These are phyloP conservation scores for Tuber borchii DNA, from an alignment of 495 filamentous ascomycete species.

Conservation along the genomic window DNA sequence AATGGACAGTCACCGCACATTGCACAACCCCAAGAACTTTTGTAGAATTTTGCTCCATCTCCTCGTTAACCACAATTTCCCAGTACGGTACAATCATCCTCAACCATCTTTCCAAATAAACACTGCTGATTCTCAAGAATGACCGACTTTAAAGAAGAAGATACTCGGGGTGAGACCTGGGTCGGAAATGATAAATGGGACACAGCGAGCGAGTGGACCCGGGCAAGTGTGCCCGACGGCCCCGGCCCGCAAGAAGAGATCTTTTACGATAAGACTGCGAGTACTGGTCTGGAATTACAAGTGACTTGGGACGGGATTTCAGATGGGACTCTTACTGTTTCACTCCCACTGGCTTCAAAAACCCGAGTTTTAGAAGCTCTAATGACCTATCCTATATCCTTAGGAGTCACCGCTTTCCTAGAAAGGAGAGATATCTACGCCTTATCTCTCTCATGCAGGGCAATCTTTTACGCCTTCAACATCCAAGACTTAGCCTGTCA, in stretches of 20 bases:
- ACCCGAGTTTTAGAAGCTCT: background rate
- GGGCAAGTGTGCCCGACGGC: too few species aligned
- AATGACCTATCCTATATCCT: background rate
- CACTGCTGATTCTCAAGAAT: too few species aligned
- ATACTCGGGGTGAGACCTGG: background rate
- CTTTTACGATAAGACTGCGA: background rate
- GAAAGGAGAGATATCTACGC: background rate
- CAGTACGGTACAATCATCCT: too few species aligned
- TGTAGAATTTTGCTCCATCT: too few species aligned
- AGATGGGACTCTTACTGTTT: background rate
- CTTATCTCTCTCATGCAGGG: background rate
- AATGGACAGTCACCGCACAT: too few species aligned
- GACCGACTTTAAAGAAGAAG: background rate
- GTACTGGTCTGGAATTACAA: background rate
- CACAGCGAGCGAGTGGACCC: too few species aligned
- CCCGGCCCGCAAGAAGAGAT: too few species aligned
- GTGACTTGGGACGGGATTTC: background rate
- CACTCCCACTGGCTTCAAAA: background rate
- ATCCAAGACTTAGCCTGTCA: background rate
- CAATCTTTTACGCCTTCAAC: background rate
- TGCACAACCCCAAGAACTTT: too few species aligned
- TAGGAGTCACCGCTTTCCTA: background rate
- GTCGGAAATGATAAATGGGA: too few species aligned
- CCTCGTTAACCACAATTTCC: too few species aligned
- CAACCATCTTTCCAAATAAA: too few species aligned